Percentiles rank a stretch among this genome's conserved stretches.
phyloP scores from a whole-genome alignment of 228 moss, liverwort and hornwort species.

The Sphagnum magellanicum region DNA sequence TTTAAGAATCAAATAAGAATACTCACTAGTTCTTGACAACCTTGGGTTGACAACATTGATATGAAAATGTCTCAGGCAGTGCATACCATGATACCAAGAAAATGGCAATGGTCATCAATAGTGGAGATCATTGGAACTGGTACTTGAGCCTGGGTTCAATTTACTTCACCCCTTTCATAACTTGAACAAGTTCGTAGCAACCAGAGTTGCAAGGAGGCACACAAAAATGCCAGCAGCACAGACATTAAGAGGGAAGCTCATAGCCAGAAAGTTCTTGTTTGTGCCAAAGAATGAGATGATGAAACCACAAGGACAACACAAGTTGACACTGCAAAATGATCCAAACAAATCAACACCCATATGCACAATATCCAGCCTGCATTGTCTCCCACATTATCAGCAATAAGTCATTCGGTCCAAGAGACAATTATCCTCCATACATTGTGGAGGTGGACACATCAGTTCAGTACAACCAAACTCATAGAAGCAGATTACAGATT shows the following conservation, averaged over 20 bases:
- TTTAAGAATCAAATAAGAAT: not conserved
- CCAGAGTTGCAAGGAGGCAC: constrained; percentile 67
- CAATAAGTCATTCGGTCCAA: constrained; percentile 39
- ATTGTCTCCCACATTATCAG: constrained; percentile 92
- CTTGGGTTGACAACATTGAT: constrained; percentile 70
- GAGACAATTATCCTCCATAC: too few relatives aligned
- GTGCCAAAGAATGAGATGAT: constrained; percentile 71
- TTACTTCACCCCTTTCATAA: constrained; percentile 49
- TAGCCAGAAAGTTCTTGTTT: constrained; percentile 75
- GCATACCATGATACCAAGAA: constrained; percentile 37
- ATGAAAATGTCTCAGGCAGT: constrained; percentile 43
- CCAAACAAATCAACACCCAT: constrained; percentile 95
- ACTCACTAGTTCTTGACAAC: constrained; percentile 67
- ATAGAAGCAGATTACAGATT: too few relatives aligned
- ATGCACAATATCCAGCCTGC: constrained; percentile 83
- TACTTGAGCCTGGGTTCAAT: constrained; percentile 77
- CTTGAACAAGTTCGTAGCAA: constrained; percentile 60
- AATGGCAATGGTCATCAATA: constrained; percentile 66
- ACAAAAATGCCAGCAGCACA: constrained; percentile 76
- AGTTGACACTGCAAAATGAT: constrained; percentile 80
- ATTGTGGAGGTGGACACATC: too few relatives aligned
- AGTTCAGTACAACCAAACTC: too few relatives aligned
- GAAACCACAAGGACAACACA: constrained; percentile 88
- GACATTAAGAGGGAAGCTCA: constrained; percentile 76
- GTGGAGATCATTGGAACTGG: constrained; percentile 70